Conservation (phyloP, 2,329 filamentous ascomycete genomes). For the Colletotrichum tabaci region DNA sequence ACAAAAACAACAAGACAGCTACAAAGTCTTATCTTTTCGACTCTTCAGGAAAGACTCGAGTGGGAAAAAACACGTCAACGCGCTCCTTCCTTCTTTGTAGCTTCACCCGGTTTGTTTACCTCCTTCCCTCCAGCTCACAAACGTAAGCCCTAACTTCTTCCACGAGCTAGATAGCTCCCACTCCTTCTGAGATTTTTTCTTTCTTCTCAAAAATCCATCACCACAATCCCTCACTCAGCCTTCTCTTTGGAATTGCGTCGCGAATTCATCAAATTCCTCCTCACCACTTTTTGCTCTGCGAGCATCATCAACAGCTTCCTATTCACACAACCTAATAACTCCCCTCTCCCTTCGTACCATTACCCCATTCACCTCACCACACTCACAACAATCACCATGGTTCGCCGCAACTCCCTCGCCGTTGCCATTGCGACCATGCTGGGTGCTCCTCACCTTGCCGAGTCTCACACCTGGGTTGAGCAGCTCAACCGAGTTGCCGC, state of each 20-base stretch:
- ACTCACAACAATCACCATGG: constrained; percentile 25
- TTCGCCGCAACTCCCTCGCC: constrained; percentile 40
- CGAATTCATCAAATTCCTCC: neutral
- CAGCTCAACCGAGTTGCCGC: constrained; percentile 78
- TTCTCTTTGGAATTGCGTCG: neutral
- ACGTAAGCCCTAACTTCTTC: constrained; percentile 22
- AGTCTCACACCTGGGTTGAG: constrained; percentile 88
- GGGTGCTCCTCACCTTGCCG: constrained; percentile 45
- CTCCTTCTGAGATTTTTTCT: constrained; percentile 7
- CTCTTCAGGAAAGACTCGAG: constrained; percentile 38
- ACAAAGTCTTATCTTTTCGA: constrained; percentile 5
- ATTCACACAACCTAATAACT: neutral
- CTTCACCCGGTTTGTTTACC: constrained; percentile 26
- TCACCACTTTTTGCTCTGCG: neutral
- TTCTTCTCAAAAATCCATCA: neutral
- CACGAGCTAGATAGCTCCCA: constrained; percentile 3
- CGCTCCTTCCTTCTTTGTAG: constrained; percentile 26
- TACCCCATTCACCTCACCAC: constrained; percentile 6
- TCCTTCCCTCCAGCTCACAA: constrained; percentile 12
- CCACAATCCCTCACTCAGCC: neutral
- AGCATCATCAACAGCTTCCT: constrained; percentile 16
- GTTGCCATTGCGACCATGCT: constrained; percentile 50
- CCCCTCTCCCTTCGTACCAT: neutral
- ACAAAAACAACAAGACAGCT: neutral
- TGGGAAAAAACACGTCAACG: neutral